A percentile compares a stretch with the other conserved stretches of the same genome.
Evolutionary conservation across 2,329 filamentous ascomycete species (phyloP).

Genomic region (Alternaria consortialis): DNA sequence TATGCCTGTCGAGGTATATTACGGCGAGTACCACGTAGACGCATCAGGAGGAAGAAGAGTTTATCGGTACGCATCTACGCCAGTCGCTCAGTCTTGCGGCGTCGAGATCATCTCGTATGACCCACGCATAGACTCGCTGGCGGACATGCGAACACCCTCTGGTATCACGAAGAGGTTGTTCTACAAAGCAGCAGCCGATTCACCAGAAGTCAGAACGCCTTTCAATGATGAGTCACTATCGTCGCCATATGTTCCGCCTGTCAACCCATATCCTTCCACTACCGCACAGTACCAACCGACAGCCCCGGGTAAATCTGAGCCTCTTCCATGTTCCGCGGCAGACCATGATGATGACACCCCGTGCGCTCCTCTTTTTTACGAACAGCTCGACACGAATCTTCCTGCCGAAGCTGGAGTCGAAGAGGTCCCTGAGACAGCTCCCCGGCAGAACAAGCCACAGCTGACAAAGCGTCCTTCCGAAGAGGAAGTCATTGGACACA

Average conservation of each 20-base stretch:
- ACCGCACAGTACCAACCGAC: background rate
- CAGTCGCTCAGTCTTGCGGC: background rate
- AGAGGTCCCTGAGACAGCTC: too few relatives aligned
- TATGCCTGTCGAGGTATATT: background rate
- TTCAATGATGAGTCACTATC: background rate
- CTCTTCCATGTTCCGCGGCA: background rate
- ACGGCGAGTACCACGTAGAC: background rate
- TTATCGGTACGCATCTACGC: background rate
- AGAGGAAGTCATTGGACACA: constrained; percentile 3
- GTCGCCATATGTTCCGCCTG: background rate
- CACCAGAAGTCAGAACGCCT: background rate
- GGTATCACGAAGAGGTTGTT: background rate
- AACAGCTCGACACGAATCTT: background rate
- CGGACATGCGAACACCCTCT: background rate
- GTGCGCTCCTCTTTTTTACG: background rate
- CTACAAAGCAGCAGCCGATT: background rate
- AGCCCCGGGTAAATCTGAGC: background rate
- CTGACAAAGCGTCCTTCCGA: background rate
- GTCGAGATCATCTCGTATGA: background rate
- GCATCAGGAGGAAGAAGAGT: background rate
- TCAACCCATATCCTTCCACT: background rate
- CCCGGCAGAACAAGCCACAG: background rate
- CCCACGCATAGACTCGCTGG: background rate
- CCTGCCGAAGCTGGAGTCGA: background rate
- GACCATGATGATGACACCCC: background rate